Percentiles rank a stretch among this genome's conserved stretches.
These are phyloP conservation scores for Globisporangium cylindrosporum DNA, from an alignment of 352 stramenopile species.

Conservation along the genomic window DNA sequence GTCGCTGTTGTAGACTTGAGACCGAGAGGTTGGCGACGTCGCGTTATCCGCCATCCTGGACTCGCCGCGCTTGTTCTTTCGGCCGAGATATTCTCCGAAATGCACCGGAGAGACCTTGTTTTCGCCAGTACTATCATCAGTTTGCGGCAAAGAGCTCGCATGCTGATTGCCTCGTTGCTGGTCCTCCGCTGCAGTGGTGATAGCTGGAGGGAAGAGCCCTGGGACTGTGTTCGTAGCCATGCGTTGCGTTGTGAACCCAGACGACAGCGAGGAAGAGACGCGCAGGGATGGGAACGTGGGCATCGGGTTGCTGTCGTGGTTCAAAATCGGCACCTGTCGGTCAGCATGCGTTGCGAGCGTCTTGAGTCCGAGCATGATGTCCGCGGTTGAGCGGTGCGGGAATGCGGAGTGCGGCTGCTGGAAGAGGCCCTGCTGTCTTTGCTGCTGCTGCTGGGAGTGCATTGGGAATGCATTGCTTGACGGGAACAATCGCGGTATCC, in stretches of 20 bases:
- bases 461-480: conserved; percentile 16
- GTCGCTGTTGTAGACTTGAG: conserved; percentile 25
- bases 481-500: conserved; percentile 24
- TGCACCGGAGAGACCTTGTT: conserved; percentile 13
- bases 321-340: conserved; percentile 18
- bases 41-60: conserved; percentile 24
- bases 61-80: conserved; percentile 34
- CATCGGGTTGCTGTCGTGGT: conserved; percentile 8
- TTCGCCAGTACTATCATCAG: neutral
- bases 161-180: neutral
- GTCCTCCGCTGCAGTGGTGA: neutral
- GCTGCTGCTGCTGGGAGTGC: conserved; percentile 7
- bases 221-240: neutral
- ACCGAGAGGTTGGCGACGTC: conserved; percentile 40
- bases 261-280: conserved; percentile 16
- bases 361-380: conserved; percentile 36
- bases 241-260: conserved; percentile 3
- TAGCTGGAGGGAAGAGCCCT: conserved; percentile 7
- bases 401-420: conserved; percentile 10
- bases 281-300: conserved; percentile 14
- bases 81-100: conserved; percentile 26
- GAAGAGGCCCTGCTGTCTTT: conserved; percentile 1
- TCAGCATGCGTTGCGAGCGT: conserved; percentile 29
- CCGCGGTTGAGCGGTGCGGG: conserved; percentile 18
- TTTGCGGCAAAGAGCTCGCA: neutral